Evolutionary conservation across 2,329 filamentous ascomycete species (phyloP).

Genomic region (Phialophora macrospora): DNA sequence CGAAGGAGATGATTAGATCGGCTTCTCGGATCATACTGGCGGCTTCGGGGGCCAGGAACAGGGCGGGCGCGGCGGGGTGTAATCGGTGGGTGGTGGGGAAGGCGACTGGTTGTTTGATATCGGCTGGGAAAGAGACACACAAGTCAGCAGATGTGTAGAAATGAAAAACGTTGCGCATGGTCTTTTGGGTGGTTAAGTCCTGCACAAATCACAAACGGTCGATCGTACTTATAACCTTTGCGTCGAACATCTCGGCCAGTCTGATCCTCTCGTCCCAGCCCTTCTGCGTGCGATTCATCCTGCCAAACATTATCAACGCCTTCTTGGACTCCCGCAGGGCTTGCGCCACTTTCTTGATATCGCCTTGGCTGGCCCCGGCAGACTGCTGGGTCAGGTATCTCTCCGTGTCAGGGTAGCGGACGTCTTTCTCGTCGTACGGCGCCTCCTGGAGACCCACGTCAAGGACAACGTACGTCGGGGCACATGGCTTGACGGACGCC

Average conservation of each 20-base stretch:
- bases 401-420: conserved; percentile 15
- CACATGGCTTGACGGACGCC: conserved; percentile 13
- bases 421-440: conserved; percentile 9
- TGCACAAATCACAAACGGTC: background rate
- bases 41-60: conserved; percentile 7
- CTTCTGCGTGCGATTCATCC: conserved; percentile 15
- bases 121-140: background rate
- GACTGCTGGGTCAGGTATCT: conserved; percentile 17
- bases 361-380: conserved; percentile 3
- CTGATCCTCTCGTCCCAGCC: conserved; percentile 13
- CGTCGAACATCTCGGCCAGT: conserved; percentile 13
- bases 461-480: conserved; percentile 12
- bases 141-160: background rate
- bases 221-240: conserved; percentile 15
- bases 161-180: background rate
- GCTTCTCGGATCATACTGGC: conserved; percentile 10
- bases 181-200: background rate
- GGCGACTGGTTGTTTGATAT: conserved; percentile 17
- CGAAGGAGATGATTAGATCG: conserved; percentile 12
- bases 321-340: conserved; percentile 8
- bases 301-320: conserved; percentile 19
- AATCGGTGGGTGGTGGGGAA: conserved; percentile 13
- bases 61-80: conserved; percentile 10
- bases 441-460: conserved; percentile 12
- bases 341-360: conserved; percentile 14